Base-by-base conservation (phyloP, 805 yeast genomes). In the Myxozyma mucilagina region DNA sequence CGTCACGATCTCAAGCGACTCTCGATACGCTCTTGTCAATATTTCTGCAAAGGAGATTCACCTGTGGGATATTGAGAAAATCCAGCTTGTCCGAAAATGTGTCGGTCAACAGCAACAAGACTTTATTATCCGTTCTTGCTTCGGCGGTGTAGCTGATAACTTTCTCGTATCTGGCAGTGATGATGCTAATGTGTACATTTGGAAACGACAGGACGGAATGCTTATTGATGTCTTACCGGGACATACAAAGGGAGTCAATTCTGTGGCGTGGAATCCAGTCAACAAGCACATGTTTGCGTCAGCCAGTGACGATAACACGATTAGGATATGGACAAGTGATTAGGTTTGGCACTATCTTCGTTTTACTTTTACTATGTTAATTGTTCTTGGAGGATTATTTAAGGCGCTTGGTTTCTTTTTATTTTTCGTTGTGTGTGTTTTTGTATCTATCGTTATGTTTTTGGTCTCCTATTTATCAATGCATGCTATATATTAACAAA, bases 111-210 rank as follows among this genome's bases (percentile, higher is more conserved):
- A 81, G 58, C 96, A 89, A 71, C 81, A 83, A 34, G 80, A 85
- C 31, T 86, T 79, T 68, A 84, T 90, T 42, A 83, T 92, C 20
- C 78, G 96, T 52, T 85, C 96, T 0, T 81, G 90, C 66, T 86
- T 90, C 71, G 96, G 96, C 0, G 86, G 86, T 49, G 79, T 80
- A 59, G 79, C 83, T 61, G 93, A 89, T 67, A 84, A 85, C 64
- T 76, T 89, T 53, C 82, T 90, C 0, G 75, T 87, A n/a, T 84
- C 90, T 66, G 97, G 97, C 0, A 84, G 92, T 48, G 96, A 89
- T 70, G 96, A 91, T 72, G 90, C 90, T 0, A 78, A 81, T 56
- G 79, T 89, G 3, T 90, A 85, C 71, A 77, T 91, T 1, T 90
- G 96, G 96, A 88, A 88, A 69, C 78, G 86, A 20, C 79, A 80